Conservation (phyloP, 2,329 filamentous ascomycete species). For the Xylariaceae sp. region DNA sequence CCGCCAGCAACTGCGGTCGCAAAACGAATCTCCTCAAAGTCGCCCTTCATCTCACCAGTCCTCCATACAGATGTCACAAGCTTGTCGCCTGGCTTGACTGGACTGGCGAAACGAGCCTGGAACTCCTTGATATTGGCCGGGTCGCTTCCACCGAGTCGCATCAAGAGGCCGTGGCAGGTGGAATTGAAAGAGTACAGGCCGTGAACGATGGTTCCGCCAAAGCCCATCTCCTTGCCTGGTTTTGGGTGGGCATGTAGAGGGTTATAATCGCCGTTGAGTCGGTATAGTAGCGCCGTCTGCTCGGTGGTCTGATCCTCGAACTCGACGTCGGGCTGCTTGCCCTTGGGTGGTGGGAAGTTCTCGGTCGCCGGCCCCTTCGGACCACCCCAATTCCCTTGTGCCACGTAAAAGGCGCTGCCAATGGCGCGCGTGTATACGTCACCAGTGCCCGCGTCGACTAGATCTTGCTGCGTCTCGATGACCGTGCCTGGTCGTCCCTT, state of each 20-base stretch:
- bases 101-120: constrained; percentile 81
- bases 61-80: constrained; percentile 78
- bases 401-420: constrained; percentile 74
- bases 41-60: constrained; percentile 62
- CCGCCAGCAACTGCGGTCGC: constrained; percentile 72
- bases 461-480: constrained; percentile 70
- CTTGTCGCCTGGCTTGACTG: constrained; percentile 79
- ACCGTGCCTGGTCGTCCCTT: constrained; percentile 83
- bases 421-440: constrained; percentile 69
- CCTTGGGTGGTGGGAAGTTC: constrained; percentile 73
- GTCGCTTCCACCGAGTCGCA: constrained; percentile 69
- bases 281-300: constrained; percentile 73
- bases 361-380: constrained; percentile 81
- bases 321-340: constrained; percentile 64
- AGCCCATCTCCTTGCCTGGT: constrained; percentile 84
- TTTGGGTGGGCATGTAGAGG: constrained; percentile 84
- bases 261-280: constrained; percentile 92
- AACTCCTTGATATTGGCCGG: constrained; percentile 82
- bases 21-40: constrained; percentile 81
- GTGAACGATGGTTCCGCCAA: constrained; percentile 84
- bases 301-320: constrained; percentile 66
- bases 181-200: constrained; percentile 86
- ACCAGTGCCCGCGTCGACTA: constrained; percentile 65
- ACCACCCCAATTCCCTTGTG: constrained; percentile 77
- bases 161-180: constrained; percentile 67